A percentile compares a stretch with the other conserved stretches of the same genome.
Evolutionary conservation across 2,329 filamentous ascomycete species (phyloP).

Genomic region (Cucurbitaria berberidis): DNA sequence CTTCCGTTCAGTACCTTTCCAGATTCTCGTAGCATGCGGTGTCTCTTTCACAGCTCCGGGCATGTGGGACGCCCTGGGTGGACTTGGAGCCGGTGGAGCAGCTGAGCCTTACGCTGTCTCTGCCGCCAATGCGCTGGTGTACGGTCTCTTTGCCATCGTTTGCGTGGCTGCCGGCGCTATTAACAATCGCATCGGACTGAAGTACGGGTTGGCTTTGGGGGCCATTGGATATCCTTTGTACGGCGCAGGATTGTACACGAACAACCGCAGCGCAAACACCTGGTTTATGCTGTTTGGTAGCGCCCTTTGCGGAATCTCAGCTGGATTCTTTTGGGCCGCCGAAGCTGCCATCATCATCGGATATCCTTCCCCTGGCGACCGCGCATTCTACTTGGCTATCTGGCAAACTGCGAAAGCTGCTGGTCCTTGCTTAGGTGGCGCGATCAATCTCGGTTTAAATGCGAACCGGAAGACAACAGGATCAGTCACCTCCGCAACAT

Average conservation of each 20-base stretch:
- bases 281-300: conserved; percentile 51
- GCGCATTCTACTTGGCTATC: conserved; percentile 46
- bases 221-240: conserved; percentile 53
- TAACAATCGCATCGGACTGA: conserved; percentile 47
- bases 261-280: conserved; percentile 47
- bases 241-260: conserved; percentile 50
- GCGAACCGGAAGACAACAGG: conserved; percentile 46
- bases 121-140: conserved; percentile 43
- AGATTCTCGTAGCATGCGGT: conserved; percentile 43
- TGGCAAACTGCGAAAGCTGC: conserved; percentile 46
- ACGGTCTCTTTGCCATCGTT: conserved; percentile 42
- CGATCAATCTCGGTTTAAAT: conserved; percentile 59
- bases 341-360: conserved; percentile 52
- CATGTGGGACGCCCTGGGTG: conserved; percentile 46
- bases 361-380: conserved; percentile 48
- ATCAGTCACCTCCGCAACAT: conserved; percentile 50
- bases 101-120: conserved; percentile 43
- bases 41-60: conserved; percentile 44
- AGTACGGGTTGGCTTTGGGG: conserved; percentile 50
- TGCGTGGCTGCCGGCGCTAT: conserved; percentile 45
- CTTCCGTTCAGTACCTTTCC: conserved; percentile 42
- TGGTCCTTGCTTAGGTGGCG: conserved; percentile 56
- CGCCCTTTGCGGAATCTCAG: conserved; percentile 48
- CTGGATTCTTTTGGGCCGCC: conserved; percentile 53
- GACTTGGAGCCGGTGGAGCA: conserved; percentile 42